A percentile compares a stretch with the other conserved stretches of the same genome.
Conservation (phyloP, 805 yeast genomes). For the Grigorovia yakushimaensis region DNA sequence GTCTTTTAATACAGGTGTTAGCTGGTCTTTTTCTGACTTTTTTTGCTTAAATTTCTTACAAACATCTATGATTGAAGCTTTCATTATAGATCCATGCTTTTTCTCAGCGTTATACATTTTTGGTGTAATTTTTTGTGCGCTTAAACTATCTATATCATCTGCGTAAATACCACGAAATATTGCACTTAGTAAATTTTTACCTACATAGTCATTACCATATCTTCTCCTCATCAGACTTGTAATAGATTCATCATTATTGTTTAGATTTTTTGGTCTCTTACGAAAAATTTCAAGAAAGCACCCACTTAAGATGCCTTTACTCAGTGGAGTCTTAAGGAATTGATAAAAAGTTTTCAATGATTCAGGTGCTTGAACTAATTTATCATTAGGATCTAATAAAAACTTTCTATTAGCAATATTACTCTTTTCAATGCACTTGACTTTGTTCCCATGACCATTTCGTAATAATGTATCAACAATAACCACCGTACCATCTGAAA, state of each 20-base stretch:
- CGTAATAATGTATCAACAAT: slow-evolving; percentile 48
- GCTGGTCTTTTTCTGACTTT: neutral
- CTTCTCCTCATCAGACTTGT: slow-evolving; percentile 58
- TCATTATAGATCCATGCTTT: slow-evolving; percentile 48
- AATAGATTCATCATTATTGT: slow-evolving; percentile 56
- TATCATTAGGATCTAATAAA: slow-evolving; percentile 38
- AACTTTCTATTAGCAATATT: slow-evolving; percentile 68
- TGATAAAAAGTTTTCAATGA: slow-evolving; percentile 28
- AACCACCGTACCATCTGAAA: slow-evolving; percentile 64
- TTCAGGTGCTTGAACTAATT: slow-evolving; percentile 48
- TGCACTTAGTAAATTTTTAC: slow-evolving; percentile 65
- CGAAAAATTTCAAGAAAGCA: slow-evolving; percentile 43
- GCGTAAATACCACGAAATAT: slow-evolving; percentile 85
- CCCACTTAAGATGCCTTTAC: slow-evolving; percentile 37
- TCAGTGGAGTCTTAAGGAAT: slow-evolving; percentile 34
- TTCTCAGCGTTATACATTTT: slow-evolving; percentile 47
- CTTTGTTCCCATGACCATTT: slow-evolving; percentile 38
- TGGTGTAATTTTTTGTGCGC: slow-evolving; percentile 54
- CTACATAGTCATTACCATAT: slow-evolving; percentile 40
- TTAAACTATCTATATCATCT: slow-evolving; percentile 60
- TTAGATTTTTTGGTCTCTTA: slow-evolving; percentile 17
- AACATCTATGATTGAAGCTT: slow-evolving; percentile 33
- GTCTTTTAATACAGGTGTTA: slow-evolving; percentile 3
- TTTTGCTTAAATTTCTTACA: slow-evolving; percentile 4
- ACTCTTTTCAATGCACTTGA: slow-evolving; percentile 47